Evolutionary conservation across 192 early-diverging fungal species (phyloP).

Genomic region (Pilobolus umbonatus): DNA sequence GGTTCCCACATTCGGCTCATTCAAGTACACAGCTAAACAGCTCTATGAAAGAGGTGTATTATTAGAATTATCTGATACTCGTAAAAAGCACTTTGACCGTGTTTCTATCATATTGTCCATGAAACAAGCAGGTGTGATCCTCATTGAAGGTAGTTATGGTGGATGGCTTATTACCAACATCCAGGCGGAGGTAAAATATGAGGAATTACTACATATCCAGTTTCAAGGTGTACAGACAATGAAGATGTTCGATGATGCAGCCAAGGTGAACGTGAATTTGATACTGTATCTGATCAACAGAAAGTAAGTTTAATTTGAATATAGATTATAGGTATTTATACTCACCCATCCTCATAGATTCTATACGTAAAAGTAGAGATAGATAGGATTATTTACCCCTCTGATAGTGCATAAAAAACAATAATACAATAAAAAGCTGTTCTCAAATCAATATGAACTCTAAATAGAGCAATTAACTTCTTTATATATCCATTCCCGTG

Average conservation of each 20-base stretch:
- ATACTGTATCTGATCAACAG: constrained; percentile 96
- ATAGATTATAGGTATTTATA: neutral
- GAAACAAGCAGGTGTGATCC: constrained; percentile 87
- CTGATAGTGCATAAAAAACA: too few species aligned
- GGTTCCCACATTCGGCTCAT: constrained; percentile 95
- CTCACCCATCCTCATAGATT: constrained; percentile 17
- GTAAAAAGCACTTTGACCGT: constrained; percentile 79
- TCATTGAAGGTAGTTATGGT: constrained; percentile 77
- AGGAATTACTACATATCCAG: constrained; percentile 92
- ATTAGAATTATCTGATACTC: constrained; percentile 72
- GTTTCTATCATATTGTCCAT: constrained; percentile 91
- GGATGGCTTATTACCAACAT: constrained; percentile 65
- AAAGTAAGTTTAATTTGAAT: constrained; percentile 56
- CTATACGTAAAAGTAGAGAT: neutral
- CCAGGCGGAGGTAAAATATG: constrained; percentile 79
- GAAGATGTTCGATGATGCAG: constrained; percentile 83
- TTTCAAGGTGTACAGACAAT: constrained; percentile 90
- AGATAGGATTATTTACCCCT: too few species aligned
- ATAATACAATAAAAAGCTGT: too few species aligned
- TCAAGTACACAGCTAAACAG: constrained; percentile 95
- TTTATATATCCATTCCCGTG: too few species aligned
- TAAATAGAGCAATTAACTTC: too few species aligned
- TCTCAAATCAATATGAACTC: too few species aligned
- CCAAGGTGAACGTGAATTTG: constrained; percentile 93
- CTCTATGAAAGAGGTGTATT: constrained; percentile 91